Evolutionary conservation across 345 rosid species (phyloP), one percentile per base, ranked within the genome.

Genomic region (Pistacia vera): DNA sequence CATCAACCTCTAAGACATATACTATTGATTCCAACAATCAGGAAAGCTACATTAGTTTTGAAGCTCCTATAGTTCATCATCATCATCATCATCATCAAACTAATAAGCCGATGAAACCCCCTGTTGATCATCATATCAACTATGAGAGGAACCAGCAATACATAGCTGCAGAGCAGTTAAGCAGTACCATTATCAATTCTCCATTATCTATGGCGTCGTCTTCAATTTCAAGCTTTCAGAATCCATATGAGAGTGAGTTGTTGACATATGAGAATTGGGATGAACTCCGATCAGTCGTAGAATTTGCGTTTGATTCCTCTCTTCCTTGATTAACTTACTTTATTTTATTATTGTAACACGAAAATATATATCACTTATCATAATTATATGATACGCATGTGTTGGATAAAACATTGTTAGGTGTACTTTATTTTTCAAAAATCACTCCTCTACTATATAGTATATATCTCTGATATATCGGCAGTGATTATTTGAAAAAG

Each of bases 221-320:
- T 18, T 84, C 46, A 5, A 41, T 41, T 5, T 41, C 87, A 8
- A 82, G 67, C 71, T 68, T 80, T 66, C 77, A 87, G 20, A 73
- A 80, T 68, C 80, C 68, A 7, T 9, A 30, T 33, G 72, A 46
- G 33, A 51, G 52, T 52, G 70, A 85, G 36, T 71, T 80, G 33
- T 49, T 85, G 55, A 49, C 69, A 1, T 69, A 80, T 72, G 91
- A 78, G 38, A 88, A 82, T 44, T 93, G 93, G 93, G 98, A 93
- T 78, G 98, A 90, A 81, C 92, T 93, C 62, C 79, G 89, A 66
- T 82, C 95, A 13, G 91, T 88, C 22, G 95, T 92, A 6, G 95
- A 85, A 20, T 88, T 81, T 73, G 91, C 92, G 71, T 72, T 88
- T n/a, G 84, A 82, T 78, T 88, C 90, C 14, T 81, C 86, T 67